These are phyloP conservation scores for Isabelozyma heimii DNA, from an alignment of 805 yeast species.

Conservation along the genomic window DNA sequence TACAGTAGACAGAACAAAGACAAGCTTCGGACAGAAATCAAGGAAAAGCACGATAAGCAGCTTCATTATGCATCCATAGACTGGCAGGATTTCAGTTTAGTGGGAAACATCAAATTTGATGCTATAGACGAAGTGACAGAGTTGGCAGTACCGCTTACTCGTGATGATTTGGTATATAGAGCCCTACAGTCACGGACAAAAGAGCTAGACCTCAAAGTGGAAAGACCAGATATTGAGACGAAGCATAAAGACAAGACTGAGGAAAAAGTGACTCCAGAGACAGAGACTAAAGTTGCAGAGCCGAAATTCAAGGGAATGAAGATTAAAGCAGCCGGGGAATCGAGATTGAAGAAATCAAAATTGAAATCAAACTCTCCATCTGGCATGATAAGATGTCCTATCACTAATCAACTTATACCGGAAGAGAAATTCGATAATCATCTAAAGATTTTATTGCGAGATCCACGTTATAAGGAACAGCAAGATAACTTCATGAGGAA, in stretches of 20 bases:
- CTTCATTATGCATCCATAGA: slow-evolving; percentile 71
- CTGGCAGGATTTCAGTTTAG: slow-evolving; percentile 81
- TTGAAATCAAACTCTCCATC: slow-evolving; percentile 11
- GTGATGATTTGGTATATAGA: slow-evolving; percentile 60
- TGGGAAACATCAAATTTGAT: slow-evolving; percentile 65
- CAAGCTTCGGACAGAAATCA: slow-evolving; percentile 22
- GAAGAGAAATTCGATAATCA: slow-evolving; percentile 72
- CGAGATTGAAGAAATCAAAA: slow-evolving; percentile 42
- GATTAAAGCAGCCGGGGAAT: slow-evolving; percentile 68
- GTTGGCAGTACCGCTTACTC: slow-evolving; percentile 51
- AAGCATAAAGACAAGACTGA: slow-evolving; percentile 4
- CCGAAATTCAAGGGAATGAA: slow-evolving; percentile 50
- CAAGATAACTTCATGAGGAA: slow-evolving; percentile 59
- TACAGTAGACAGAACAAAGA: slow-evolving; percentile 39
- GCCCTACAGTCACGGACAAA: slow-evolving; percentile 47
- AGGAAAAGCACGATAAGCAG: slow-evolving; percentile 33
- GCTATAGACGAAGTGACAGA: slow-evolving; percentile 59
- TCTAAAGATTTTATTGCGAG: slow-evolving; percentile 63
- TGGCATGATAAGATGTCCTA: slow-evolving; percentile 65
- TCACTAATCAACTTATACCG: slow-evolving; percentile 68
- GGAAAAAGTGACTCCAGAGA: slow-evolving; percentile 4
- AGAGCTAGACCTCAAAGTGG: slow-evolving; percentile 3
- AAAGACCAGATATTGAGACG: slow-evolving; percentile 11
- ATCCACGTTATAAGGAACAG: slow-evolving; percentile 75
- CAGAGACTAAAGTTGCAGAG: neutral